Evolutionary conservation across 352 stramenopile species (phyloP).

Genomic region (Phytophthora sansomeana): DNA sequence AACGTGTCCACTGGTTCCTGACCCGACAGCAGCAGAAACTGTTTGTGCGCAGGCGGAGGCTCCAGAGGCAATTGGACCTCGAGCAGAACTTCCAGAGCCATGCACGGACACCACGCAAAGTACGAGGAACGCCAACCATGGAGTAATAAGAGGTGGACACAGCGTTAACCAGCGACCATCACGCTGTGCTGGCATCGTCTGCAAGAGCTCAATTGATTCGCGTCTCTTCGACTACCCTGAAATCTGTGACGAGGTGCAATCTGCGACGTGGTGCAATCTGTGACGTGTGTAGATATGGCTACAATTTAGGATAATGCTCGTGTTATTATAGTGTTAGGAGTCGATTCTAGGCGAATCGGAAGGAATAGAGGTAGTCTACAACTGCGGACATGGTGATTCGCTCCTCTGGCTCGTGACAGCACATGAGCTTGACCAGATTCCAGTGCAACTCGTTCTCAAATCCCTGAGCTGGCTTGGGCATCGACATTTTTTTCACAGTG

Average conservation of each 20-base stretch:
- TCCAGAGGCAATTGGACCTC: slow-evolving; percentile 38
- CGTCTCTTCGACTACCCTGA: slow-evolving; percentile 19
- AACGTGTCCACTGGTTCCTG: slow-evolving; percentile 66
- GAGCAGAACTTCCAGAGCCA: slow-evolving; percentile 34
- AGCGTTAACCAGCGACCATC: slow-evolving; percentile 3
- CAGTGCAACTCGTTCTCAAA: neutral
- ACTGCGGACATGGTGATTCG: neutral
- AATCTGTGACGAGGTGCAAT: slow-evolving; percentile 4
- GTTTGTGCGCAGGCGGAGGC: slow-evolving; percentile 29
- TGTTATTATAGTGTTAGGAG: neutral
- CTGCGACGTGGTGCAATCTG: slow-evolving; percentile 14
- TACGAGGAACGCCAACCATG: slow-evolving; percentile 25
- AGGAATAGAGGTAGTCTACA: neutral
- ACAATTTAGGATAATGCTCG: neutral
- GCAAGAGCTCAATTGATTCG: slow-evolving; percentile 18
- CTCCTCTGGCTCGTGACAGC: neutral
- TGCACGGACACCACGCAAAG: slow-evolving; percentile 25
- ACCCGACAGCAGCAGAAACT: slow-evolving; percentile 43
- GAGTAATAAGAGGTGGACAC: neutral
- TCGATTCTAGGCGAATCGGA: neutral
- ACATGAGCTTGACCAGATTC: neutral
- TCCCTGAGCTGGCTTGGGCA: neutral
- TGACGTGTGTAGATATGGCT: slow-evolving; percentile 11
- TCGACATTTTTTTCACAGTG: neutral
- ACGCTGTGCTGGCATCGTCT: slow-evolving; percentile 13